Conservation (phyloP, 345 rosid species). For the Acer saccharum region DNA sequence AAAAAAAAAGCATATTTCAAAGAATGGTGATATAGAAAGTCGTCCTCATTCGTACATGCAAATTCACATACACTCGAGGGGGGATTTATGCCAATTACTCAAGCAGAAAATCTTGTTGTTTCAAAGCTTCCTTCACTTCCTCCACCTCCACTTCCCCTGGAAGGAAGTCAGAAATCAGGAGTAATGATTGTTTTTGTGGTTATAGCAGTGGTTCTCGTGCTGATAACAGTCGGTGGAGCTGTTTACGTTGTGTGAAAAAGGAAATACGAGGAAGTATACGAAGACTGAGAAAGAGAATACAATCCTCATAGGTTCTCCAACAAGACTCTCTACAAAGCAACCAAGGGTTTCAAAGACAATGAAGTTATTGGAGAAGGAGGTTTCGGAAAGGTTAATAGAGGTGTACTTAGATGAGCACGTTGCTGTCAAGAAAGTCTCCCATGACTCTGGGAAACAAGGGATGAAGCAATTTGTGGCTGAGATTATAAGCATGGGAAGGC, state of each 20-base stretch:
- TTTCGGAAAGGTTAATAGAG: constrained; percentile 59
- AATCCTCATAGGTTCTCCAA: constrained; percentile 59
- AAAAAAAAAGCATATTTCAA: constrained; percentile 16
- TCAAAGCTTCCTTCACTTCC: constrained; percentile 63
- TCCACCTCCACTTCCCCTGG: not conserved
- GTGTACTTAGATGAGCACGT: constrained; percentile 44
- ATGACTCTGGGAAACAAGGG: constrained; percentile 41
- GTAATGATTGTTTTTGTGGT: constrained; percentile 25
- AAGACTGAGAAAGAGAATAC: constrained; percentile 68
- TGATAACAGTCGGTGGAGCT: constrained; percentile 24
- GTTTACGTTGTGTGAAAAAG: constrained; percentile 29
- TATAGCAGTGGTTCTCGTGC: constrained; percentile 19
- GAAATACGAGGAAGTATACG: constrained; percentile 59
- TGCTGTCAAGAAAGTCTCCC: constrained; percentile 60
- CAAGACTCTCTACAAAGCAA: constrained; percentile 55
- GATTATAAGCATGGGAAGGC: constrained; percentile 48
- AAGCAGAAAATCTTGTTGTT: constrained; percentile 39
- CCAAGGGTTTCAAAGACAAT: constrained; percentile 59
- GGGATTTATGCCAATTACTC: too few relatives aligned
- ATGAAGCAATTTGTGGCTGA: constrained; percentile 52
- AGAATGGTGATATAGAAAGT: constrained; percentile 34
- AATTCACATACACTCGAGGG: constrained; percentile 41
- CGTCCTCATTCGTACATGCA: constrained; percentile 13
- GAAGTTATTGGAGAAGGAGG: constrained; percentile 57
- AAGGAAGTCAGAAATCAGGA: constrained; percentile 17